phyloP scores from a whole-genome alignment of 257 asterid species.

The Nicotiana otophora region DNA sequence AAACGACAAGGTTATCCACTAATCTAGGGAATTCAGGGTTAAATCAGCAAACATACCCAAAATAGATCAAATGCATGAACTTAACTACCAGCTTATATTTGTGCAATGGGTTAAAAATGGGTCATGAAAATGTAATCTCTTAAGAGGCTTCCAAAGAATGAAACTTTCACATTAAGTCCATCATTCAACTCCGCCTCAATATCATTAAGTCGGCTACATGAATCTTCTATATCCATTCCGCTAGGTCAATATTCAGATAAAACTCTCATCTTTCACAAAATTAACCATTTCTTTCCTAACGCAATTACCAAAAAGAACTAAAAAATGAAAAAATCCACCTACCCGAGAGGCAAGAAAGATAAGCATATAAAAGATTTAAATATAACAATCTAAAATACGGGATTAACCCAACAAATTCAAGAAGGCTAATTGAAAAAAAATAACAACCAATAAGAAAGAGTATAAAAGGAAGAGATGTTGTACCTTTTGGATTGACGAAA shows the following conservation, averaged over 20 bases:
- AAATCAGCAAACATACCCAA: background rate
- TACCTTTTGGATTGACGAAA: background rate
- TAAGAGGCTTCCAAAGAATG: background rate
- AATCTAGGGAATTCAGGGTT: background rate
- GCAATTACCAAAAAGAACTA: background rate
- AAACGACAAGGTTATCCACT: background rate
- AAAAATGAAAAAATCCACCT: background rate
- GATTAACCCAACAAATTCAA: background rate
- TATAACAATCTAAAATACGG: background rate
- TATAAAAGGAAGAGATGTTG: background rate
- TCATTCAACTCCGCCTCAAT: background rate
- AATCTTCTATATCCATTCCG: background rate
- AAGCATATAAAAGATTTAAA: background rate
- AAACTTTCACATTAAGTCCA: background rate
- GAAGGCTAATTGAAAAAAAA: conserved; percentile 1
- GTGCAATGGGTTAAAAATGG: background rate
- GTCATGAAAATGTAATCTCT: background rate
- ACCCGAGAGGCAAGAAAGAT: background rate
- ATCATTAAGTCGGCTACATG: background rate
- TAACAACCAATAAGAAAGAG: background rate
- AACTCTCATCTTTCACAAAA: conserved; percentile 10
- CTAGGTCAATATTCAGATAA: conserved; percentile 7
- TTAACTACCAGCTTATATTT: background rate
- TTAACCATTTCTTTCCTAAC: background rate
- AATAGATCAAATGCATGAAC: background rate